Conservation (phyloP, 306 rosid genomes). For the Citrullus amarus region DNA sequence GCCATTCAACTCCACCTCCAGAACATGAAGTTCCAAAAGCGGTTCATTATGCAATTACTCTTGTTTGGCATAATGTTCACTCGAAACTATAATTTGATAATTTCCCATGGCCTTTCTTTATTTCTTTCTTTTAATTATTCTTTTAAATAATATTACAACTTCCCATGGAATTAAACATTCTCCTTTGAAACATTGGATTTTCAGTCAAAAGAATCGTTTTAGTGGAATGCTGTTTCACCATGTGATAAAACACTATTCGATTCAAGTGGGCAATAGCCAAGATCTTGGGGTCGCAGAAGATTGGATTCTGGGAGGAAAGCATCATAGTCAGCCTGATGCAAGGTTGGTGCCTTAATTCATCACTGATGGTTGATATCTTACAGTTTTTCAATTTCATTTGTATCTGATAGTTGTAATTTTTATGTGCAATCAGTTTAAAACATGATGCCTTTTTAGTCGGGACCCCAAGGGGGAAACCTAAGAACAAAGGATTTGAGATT, state of each 20-base stretch:
- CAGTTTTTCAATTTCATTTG: not conserved
- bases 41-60: not conserved
- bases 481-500: conserved; percentile 65
- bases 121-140: not conserved
- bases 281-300: conserved; percentile 61
- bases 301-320: conserved; percentile 78
- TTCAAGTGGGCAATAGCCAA: conserved; percentile 73
- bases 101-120: not conserved
- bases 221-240: conserved; percentile 71
- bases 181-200: conserved; percentile 13
- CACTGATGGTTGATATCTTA: not conserved
- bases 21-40: not conserved
- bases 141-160: not conserved
- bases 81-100: not conserved
- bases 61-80: not conserved
- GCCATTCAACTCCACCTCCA: not conserved
- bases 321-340: conserved; percentile 33
- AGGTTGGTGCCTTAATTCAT: conserved; percentile 18
- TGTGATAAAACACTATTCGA: conserved; percentile 70
- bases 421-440: conserved; percentile 39
- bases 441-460: conserved; percentile 95
- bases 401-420: not conserved
- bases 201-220: conserved; percentile 83
- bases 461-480: conserved; percentile 57
- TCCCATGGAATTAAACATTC: not conserved